Evolutionary conservation across 139 green algal species (phyloP).

Genomic region (Coccomyxa sp.): DNA sequence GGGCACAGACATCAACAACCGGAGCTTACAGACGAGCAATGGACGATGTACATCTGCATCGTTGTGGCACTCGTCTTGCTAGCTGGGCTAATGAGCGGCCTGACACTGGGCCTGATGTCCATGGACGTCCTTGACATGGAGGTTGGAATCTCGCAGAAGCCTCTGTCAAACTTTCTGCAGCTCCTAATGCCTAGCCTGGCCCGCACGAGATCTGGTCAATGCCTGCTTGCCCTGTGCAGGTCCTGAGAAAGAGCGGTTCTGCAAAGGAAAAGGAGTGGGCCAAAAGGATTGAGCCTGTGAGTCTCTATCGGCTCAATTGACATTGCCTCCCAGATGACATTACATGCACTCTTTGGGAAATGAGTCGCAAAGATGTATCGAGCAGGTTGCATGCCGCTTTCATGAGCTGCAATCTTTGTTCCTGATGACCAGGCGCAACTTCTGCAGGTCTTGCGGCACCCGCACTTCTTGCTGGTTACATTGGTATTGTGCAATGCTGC

Average conservation of each 20-base stretch:
- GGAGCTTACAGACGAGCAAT: slow-evolving; percentile 7
- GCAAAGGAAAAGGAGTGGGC: slow-evolving; percentile 45
- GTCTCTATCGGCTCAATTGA: neutral
- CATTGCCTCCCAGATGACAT: neutral
- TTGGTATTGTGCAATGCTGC: slow-evolving; percentile 69
- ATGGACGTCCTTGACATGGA: slow-evolving; percentile 61
- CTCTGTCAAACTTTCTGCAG: neutral
- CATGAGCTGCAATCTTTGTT: neutral
- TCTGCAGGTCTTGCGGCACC: slow-evolving; percentile 34
- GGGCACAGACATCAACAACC: neutral
- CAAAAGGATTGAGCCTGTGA: slow-evolving; percentile 26
- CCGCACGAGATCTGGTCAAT: neutral
- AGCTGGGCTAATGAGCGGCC: slow-evolving; percentile 66
- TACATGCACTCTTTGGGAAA: neutral
- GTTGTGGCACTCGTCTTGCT: slow-evolving; percentile 32
- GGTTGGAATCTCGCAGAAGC: slow-evolving; percentile 20
- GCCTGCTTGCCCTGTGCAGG: slow-evolving; percentile 27
- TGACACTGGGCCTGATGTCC: slow-evolving; percentile 76
- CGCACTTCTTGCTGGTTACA: slow-evolving; percentile 59
- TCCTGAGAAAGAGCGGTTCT: slow-evolving; percentile 55
- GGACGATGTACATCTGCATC: slow-evolving; percentile 18
- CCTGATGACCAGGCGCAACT: neutral
- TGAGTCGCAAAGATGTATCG: neutral
- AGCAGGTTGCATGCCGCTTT: too few relatives aligned
- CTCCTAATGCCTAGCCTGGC: neutral